phyloP scores from a whole-genome alignment of 257 asterid genomes.

The Scutellaria minor region DNA sequence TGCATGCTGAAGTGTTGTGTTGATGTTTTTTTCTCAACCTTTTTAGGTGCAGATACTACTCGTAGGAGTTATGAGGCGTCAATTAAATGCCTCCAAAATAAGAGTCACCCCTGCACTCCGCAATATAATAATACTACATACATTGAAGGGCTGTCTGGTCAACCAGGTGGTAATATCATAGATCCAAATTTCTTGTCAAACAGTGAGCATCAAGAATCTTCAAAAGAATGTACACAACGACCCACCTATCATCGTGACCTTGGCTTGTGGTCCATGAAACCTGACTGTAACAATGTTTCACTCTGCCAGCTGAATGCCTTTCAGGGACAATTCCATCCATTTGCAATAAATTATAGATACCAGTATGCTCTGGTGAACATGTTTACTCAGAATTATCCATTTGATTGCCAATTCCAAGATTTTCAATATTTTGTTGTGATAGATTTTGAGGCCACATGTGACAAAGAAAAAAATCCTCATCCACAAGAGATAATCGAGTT shows the following conservation, averaged over 20 bases:
- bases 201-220: slow-evolving; percentile 51
- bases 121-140: slow-evolving; percentile 46
- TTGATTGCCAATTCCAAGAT: slow-evolving; percentile 62
- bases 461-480: slow-evolving; percentile 67
- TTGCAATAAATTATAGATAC: slow-evolving; percentile 55
- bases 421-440: slow-evolving; percentile 82
- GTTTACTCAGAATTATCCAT: slow-evolving; percentile 52
- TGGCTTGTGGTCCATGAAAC: slow-evolving; percentile 60
- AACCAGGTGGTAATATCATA: slow-evolving; percentile 45
- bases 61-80: slow-evolving; percentile 65
- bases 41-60: slow-evolving; percentile 53
- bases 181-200: slow-evolving; percentile 45
- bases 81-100: slow-evolving; percentile 60
- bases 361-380: slow-evolving; percentile 57
- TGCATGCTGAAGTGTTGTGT: slow-evolving; percentile 18
- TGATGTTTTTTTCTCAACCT: slow-evolving; percentile 28
- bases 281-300: slow-evolving; percentile 43
- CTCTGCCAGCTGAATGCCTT: slow-evolving; percentile 52
- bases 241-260: slow-evolving; percentile 47
- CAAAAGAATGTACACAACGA: slow-evolving; percentile 46
- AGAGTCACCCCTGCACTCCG: slow-evolving; percentile 50
- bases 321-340: slow-evolving; percentile 61
- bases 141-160: slow-evolving; percentile 50
- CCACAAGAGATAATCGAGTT: slow-evolving; percentile 98
- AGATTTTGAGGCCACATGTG: slow-evolving; percentile 95